Evolutionary conservation across 2,329 filamentous ascomycete genomes (phyloP).

Genomic region (Monilinia fructicola): DNA sequence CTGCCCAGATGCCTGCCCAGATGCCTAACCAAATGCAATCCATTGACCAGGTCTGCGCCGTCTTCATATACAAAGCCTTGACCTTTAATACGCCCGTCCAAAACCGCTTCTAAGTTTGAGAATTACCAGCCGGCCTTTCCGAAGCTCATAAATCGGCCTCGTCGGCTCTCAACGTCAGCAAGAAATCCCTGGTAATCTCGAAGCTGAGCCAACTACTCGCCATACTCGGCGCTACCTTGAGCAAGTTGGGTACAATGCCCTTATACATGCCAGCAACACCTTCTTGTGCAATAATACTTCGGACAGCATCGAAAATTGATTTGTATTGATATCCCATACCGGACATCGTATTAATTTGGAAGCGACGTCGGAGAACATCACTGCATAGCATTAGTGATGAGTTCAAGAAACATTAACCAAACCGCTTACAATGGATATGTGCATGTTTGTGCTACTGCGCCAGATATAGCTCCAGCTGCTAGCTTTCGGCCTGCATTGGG

Average conservation of each 20-base stretch:
- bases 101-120: slow-evolving; percentile 15
- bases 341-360: slow-evolving; percentile 99
- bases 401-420: slow-evolving; percentile 26
- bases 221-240: slow-evolving; percentile 98
- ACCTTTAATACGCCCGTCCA: slow-evolving; percentile 25
- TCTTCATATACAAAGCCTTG: slow-evolving; percentile 38
- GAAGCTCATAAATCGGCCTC: slow-evolving; percentile 30
- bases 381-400: slow-evolving; percentile 48
- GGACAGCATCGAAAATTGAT: slow-evolving; percentile 78
- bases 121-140: slow-evolving; percentile 5
- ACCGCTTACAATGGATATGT: slow-evolving; percentile 92
- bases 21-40: slow-evolving; percentile 36
- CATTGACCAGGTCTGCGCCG: slow-evolving; percentile 24
- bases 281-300: slow-evolving; percentile 78
- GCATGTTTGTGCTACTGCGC: slow-evolving; percentile 93
- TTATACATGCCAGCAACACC: slow-evolving; percentile 88
- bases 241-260: slow-evolving; percentile 88
- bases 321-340: slow-evolving; percentile 97
- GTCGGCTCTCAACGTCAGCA: slow-evolving; percentile 60
- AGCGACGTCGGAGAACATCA: slow-evolving; percentile 87
- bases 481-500: slow-evolving; percentile 79
- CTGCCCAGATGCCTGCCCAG: slow-evolving; percentile 35
- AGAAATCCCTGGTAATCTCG: slow-evolving; percentile 85
- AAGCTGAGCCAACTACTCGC: slow-evolving; percentile 98
- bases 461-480: slow-evolving; percentile 87